Conservation (phyloP, 768 basidiomycete species). For the Tulasnella sp. region DNA sequence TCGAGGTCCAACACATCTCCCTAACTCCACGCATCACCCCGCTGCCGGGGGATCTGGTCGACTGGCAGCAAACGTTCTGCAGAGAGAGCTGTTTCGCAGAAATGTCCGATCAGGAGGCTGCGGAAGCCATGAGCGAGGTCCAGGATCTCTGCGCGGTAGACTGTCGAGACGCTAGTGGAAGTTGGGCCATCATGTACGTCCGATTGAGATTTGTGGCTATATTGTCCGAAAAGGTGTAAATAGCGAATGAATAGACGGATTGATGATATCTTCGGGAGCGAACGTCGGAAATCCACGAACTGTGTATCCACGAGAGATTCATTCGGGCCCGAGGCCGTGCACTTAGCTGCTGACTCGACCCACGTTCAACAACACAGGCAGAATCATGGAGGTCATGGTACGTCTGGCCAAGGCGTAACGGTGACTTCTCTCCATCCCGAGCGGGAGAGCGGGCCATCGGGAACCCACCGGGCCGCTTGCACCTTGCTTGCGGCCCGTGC, state of each 20-base stretch:
- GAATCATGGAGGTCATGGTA: background rate
- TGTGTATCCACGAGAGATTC: background rate
- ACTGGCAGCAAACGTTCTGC: conserved; percentile 60
- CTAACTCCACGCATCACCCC: conserved; percentile 46
- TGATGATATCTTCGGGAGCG: background rate
- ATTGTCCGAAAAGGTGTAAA: conserved; percentile 15
- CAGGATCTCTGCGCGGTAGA: conserved; percentile 44
- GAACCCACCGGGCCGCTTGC: background rate
- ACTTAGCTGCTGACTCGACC: background rate
- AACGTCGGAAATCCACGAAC: background rate
- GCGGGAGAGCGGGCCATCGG: background rate
- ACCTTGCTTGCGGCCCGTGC: background rate
- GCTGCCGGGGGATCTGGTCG: conserved; percentile 39
- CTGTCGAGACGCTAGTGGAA: conserved; percentile 44
- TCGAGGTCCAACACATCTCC: conserved; percentile 41
- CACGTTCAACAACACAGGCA: background rate
- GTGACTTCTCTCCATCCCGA: background rate
- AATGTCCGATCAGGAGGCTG: conserved; percentile 42
- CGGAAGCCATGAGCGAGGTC: conserved; percentile 51
- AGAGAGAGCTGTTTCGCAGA: conserved; percentile 46
- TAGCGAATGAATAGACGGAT: background rate
- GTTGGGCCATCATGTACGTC: conserved; percentile 64
- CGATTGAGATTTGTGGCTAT: conserved; percentile 53
- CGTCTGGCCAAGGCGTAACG: background rate
- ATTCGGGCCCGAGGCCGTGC: background rate